Base-by-base conservation (phyloP, 2,329 filamentous ascomycete genomes). In the Zymoseptoria crescenta region DNA sequence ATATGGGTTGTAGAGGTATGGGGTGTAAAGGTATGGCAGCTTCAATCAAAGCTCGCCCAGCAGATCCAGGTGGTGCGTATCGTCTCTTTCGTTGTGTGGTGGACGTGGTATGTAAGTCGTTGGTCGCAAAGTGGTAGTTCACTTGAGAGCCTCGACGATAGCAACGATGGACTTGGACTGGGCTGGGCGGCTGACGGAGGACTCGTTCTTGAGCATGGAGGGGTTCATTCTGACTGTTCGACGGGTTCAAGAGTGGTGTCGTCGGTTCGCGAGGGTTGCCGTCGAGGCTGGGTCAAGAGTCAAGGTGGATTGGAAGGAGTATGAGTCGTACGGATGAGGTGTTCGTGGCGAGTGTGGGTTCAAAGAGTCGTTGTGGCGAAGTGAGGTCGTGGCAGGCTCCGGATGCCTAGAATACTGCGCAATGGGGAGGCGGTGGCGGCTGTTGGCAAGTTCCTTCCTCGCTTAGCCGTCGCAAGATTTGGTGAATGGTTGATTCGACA, bases 111-210 rank as follows among this genome's bases (percentile, higher is more conserved):
- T 55, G 50, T 29, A 55, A 51, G 49, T 59, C 16, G 35, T 51
- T 45, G 51, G 21, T 52, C 48, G 51, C 35, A 52, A 28, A 49
- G 53, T 48, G 55, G 52, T 61, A 54, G 61, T 59, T 62, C 56
- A 67, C 61, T 63, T 56, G 30, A 56, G 54, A 56, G 51, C 55
- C 54, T 57, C 55, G 19, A 60, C 59, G 51, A 57, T 50, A 56
- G 64, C 59, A 60, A 61, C 61, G 64, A 61, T 64, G 58, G 64
- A 69, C 65, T 70, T 67, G 68, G 61, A 58, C 48, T 56, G 59
- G 61, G 64, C 60, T 62, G 61, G 60, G 65, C 62, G 60, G 63
- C 58, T 66, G 64, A 63, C 59, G 63, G 66, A 56, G 60, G 57
- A 56, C 60, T 62, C 59, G 45, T 57, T 49, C 59, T 58, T 59